Base-by-base conservation (phyloP, 306 rosid species). In the Trifolium repens region DNA sequence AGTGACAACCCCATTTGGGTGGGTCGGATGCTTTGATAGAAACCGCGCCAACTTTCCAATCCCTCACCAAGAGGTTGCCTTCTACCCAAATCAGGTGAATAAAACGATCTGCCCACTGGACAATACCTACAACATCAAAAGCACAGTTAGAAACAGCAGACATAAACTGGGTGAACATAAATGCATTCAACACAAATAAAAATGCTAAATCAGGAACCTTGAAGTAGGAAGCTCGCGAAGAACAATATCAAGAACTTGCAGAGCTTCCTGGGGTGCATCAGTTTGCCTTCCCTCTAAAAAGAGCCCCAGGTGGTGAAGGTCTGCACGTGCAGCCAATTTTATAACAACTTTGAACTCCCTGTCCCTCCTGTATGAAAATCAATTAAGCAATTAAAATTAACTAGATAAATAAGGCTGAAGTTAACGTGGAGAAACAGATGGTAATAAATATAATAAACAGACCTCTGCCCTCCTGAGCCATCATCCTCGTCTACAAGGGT, bases 241-340 rank as follows among this genome's bases (percentile, higher is more conserved):
- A 66, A 96, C 99, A 81, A 96, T 96, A 71, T 96, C 99, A 24
- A 92, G 92, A 52, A 96, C 99, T 73, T 96, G 99, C 74, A 96
- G 91, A 2, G 99, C 99, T 81, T 92, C 99, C 73, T 96, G 99
- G 9, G 99, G 99, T 1, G 98, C 99, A 83, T 96, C 99, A 27
- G 97, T 89, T 77, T 92, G 93, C 71, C 88, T 89, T 49, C 99
- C 99, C 75, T 90, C 90, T 80, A 96, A 78, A 79, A 96, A 96
- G 84, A 92, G 93, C 24, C 96, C 98, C 62, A 96, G 66, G 81
- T 92, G 99, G 80, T 96, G 99, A 40, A 96, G 91, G 84, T 96
- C 99, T 0, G 98, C 97, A 0, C 96, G 90, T 37, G 99, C 93
- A 78, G 99, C 99, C 1, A 96, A 78, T 62, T 96, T 96, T 14